phyloP scores from a whole-genome alignment of 2,329 filamentous ascomycete genomes.

The Paracoccidioides brasiliensis region DNA sequence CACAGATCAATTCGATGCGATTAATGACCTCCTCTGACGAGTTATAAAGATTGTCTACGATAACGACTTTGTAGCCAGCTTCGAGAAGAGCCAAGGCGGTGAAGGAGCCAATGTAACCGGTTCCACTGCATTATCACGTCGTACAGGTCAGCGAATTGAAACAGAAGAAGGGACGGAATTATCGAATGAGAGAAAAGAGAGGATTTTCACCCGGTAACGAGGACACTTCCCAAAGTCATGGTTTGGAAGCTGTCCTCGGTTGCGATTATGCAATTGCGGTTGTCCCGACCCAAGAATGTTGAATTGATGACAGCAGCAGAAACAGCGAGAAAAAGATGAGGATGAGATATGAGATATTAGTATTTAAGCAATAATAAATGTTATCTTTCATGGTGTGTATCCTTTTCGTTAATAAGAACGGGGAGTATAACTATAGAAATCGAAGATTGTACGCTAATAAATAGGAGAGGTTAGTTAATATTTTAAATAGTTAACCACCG shows the following conservation, averaged over 20 bases:
- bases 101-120: slow-evolving; percentile 98
- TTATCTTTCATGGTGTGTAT: too few species aligned
- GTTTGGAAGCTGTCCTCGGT: slow-evolving; percentile 9
- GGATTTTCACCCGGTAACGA: slow-evolving; percentile 67
- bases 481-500: too few species aligned
- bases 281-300: not conserved
- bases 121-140: slow-evolving; percentile 51
- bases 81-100: slow-evolving; percentile 83
- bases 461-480: too few species aligned
- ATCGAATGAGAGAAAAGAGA: slow-evolving; percentile 20
- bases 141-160: slow-evolving; percentile 18
- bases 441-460: too few species aligned
- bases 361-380: too few species aligned
- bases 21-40: slow-evolving; percentile 83
- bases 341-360: not conserved
- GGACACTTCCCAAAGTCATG: slow-evolving; percentile 76
- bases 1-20: slow-evolving; percentile 85
- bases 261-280: not conserved
- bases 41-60: slow-evolving; percentile 95
- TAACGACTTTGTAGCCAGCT: slow-evolving; percentile 90
- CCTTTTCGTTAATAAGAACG: too few species aligned
- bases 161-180: slow-evolving; percentile 11
- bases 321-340: not conserved
- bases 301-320: too few species aligned
- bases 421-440: too few species aligned